These are phyloP conservation scores for Hibiscus trionum DNA, from an alignment of 345 rosid genomes.

Conservation along the genomic window DNA sequence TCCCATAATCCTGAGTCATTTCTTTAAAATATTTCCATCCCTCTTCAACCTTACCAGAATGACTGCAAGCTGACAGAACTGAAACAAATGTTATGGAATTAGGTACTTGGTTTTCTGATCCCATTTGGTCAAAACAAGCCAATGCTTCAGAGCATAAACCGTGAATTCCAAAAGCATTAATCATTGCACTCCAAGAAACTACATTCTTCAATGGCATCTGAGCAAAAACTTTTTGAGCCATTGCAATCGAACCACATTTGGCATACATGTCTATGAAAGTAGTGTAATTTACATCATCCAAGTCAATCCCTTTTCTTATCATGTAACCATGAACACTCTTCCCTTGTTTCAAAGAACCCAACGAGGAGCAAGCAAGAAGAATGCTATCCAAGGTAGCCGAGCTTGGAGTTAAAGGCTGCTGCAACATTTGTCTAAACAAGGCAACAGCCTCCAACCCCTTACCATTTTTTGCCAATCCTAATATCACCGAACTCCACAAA, in stretches of 20 bases:
- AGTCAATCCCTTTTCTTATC: constrained; percentile 36
- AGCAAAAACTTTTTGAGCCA: constrained; percentile 28
- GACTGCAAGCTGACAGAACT: constrained; percentile 42
- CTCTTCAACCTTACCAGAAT: constrained; percentile 34
- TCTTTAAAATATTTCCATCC: constrained; percentile 34
- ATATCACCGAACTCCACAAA: constrained; percentile 48
- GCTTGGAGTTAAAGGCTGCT: constrained; percentile 32
- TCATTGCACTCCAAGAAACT: constrained; percentile 50
- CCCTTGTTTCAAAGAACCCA: constrained; percentile 40
- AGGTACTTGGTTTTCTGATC: constrained; percentile 24
- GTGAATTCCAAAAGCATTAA: constrained; percentile 50
- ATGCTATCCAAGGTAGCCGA: constrained; percentile 35
- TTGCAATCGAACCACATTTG: constrained; percentile 32
- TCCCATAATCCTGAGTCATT: constrained; percentile 30
- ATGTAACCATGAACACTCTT: constrained; percentile 40
- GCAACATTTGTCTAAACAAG: constrained; percentile 47
- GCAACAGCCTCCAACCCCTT: constrained; percentile 35
- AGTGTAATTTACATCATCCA: constrained; percentile 33
- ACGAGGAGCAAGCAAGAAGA: constrained; percentile 42
- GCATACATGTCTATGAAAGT: constrained; percentile 50
- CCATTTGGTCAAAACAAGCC: constrained; percentile 36
- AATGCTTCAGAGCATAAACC: constrained; percentile 40
- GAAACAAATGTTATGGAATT: constrained; percentile 41
- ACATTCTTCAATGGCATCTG: constrained; percentile 38
- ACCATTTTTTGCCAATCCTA: constrained; percentile 39